These are phyloP conservation scores for Dendrobium chrysotoxum DNA, from an alignment of 106 monocot genomes.

Conservation along the genomic window DNA sequence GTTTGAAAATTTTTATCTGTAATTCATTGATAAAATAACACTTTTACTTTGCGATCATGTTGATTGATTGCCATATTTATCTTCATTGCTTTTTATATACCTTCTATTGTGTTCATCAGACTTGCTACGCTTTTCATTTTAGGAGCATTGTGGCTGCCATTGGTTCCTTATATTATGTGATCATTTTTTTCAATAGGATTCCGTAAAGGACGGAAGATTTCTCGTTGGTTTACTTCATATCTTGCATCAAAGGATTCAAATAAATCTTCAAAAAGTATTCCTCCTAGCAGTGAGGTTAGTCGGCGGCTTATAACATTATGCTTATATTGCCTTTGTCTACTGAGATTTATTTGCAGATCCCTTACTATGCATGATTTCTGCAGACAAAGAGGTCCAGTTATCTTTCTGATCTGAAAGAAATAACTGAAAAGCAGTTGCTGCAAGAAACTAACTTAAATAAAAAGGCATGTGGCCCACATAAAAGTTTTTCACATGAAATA, in stretches of 20 bases:
- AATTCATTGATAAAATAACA: neutral
- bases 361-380: neutral
- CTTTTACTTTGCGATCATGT: neutral
- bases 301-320: too few relatives aligned
- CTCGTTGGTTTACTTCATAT: slow-evolving; percentile 54
- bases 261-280: slow-evolving; percentile 18
- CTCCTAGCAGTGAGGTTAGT: slow-evolving; percentile 25
- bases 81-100: too few relatives aligned
- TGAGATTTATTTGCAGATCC: neutral
- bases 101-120: neutral
- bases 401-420: slow-evolving; percentile 13
- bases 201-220: slow-evolving; percentile 53
- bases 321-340: too few relatives aligned
- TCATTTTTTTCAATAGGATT: slow-evolving; percentile 24
- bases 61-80: neutral
- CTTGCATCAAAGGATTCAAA: slow-evolving; percentile 29
- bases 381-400: slow-evolving; percentile 18
- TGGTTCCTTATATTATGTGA: neutral
- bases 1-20: neutral
- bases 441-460: slow-evolving; percentile 2
- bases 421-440: slow-evolving; percentile 9
- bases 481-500: slow-evolving; percentile 76
- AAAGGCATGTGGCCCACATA: slow-evolving; percentile 25
- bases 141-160: too few relatives aligned
- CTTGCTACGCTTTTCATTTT: neutral